Evolutionary conservation across 129 eudicot genomes (phyloP), one percentile per base, ranked within the genome.

Genomic region (Lactuca saligna): DNA sequence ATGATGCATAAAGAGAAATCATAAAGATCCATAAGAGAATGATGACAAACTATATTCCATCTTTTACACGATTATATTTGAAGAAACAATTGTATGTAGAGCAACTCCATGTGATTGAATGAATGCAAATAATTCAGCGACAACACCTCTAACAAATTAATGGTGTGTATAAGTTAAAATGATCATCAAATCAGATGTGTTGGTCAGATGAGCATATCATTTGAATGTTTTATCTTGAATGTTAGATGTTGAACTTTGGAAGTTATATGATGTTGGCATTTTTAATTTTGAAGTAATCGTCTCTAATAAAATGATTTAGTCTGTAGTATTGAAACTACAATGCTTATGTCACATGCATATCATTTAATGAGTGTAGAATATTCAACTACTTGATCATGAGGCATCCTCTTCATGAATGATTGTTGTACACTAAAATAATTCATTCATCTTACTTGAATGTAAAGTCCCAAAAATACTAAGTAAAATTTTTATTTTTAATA

Each of bases 341-440:
- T 61, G 50, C 38, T 16, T 61, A 61, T 61, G 66, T 61, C 51
- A 5, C 46, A 38, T 34, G 5, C 46, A 38, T 34, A 61, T 61
- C 48, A 37, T 61, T 37, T 37, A 15, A 35, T 7, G 31, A 60
- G 17, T 49, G 3, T 49, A 49, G 16, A 49, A 49, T 17, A 49
- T 12, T 49, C 15, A 4, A 11, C 16, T 49, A 14, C 7, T 13
- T 49, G 54, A 10, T 25, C 2, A 25, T 49, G 54, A 11, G 16
- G 11, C 54, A 49, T 49, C 54, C 5, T 5, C 54, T 49, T 11
- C 54, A 11, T 49, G 54, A 49, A 49, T 49, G 54, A 49, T 49
- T 49, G 16, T 49, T 49, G 16, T 49, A 49, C 11, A 49, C 54
- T 49, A 49, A 3, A 49, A 49, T 49, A 49, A 49, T 17, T n/a